Evolutionary conservation across 1,284 basidiomycete genomes (phyloP).

Genomic region (Sporisorium reilianum): DNA sequence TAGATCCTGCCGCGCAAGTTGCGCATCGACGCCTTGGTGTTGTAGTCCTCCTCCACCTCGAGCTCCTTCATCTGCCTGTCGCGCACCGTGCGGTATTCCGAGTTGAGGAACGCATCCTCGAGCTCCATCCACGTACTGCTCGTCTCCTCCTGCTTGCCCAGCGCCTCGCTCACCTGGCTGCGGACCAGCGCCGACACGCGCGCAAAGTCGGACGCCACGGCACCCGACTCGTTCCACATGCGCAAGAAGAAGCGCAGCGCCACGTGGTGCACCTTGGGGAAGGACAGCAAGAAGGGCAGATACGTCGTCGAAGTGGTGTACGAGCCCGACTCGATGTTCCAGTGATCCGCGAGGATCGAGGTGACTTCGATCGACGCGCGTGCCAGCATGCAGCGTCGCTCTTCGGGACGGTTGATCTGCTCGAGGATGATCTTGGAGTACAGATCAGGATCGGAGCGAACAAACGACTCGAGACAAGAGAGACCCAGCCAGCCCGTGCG

Average conservation of each 20-base stretch:
- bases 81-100: slow-evolving; percentile 86
- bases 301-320: slow-evolving; percentile 87
- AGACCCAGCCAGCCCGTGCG: slow-evolving; percentile 78
- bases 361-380: slow-evolving; percentile 88
- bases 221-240: slow-evolving; percentile 94
- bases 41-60: slow-evolving; percentile 85
- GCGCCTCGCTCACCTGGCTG: slow-evolving; percentile 75
- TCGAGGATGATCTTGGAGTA: slow-evolving; percentile 89
- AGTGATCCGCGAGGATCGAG: slow-evolving; percentile 71
- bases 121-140: slow-evolving; percentile 81
- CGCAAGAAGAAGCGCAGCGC: slow-evolving; percentile 89
- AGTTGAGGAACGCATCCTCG: slow-evolving; percentile 84
- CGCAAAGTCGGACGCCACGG: slow-evolving; percentile 76
- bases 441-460: slow-evolving; percentile 79
- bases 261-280: slow-evolving; percentile 81
- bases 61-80: slow-evolving; percentile 94
- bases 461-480: slow-evolving; percentile 82
- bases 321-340: slow-evolving; percentile 52
- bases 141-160: slow-evolving; percentile 79
- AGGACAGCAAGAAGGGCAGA: slow-evolving; percentile 90
- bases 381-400: slow-evolving; percentile 86
- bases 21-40: slow-evolving; percentile 55
- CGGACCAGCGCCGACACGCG: slow-evolving; percentile 84
- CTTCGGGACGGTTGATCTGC: slow-evolving; percentile 81
- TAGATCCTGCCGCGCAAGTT: slow-evolving; percentile 87